Percentiles rank a stretch among this genome's conserved stretches.
These are phyloP conservation scores for Camelina neglecta DNA, from an alignment of 345 rosid species.

Conservation along the genomic window DNA sequence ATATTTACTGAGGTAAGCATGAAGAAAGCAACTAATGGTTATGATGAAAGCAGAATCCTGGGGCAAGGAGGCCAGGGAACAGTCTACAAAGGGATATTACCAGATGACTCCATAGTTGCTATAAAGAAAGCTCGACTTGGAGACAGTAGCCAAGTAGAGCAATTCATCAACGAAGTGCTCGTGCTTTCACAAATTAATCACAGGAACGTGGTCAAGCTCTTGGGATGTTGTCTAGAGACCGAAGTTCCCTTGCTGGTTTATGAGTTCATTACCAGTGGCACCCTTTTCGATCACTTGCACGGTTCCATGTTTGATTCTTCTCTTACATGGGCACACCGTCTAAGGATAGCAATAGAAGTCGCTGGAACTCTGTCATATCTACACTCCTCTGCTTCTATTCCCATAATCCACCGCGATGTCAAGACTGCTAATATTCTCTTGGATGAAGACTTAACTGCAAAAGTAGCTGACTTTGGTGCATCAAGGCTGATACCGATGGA, in stretches of 20 bases:
- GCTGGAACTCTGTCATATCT: constrained; percentile 51
- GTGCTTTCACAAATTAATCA: constrained; percentile 58
- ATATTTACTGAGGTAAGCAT: constrained; percentile 41
- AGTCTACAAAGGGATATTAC: constrained; percentile 47
- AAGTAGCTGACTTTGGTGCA: constrained; percentile 60
- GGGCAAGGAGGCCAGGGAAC: constrained; percentile 50
- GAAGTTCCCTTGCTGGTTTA: constrained; percentile 46
- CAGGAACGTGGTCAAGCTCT: constrained; percentile 48
- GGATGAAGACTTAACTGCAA: constrained; percentile 47
- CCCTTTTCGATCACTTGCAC: constrained; percentile 45
- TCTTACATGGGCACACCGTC: constrained; percentile 46
- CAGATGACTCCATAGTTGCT: constrained; percentile 37
- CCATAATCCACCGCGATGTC: constrained; percentile 53
- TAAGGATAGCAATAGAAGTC: constrained; percentile 48
- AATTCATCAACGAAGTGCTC: constrained; percentile 49
- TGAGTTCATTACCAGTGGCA: constrained; percentile 42
- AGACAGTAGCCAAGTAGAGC: constrained; percentile 44
- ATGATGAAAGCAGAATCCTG: constrained; percentile 29
- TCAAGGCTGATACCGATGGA: constrained; percentile 54
- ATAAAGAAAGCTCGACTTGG: constrained; percentile 46
- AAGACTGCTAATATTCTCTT: constrained; percentile 56
- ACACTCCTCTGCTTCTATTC: constrained; percentile 53
- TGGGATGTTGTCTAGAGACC: constrained; percentile 44
- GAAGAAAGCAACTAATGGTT: constrained; percentile 41
- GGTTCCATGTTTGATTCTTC: constrained; percentile 13